Conservation (phyloP, 768 basidiomycete genomes). For the Termitomyces sp. region DNA sequence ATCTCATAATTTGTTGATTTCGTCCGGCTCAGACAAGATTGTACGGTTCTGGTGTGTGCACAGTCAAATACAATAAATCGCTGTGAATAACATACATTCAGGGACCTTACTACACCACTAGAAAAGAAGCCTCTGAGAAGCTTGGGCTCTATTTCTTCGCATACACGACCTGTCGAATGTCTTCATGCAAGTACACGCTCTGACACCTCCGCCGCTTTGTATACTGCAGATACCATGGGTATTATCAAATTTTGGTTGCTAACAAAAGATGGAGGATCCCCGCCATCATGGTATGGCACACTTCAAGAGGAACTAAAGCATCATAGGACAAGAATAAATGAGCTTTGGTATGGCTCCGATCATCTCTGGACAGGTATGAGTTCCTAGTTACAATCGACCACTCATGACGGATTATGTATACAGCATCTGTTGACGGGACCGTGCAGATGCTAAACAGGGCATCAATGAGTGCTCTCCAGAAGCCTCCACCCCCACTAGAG, state of each 20-base stretch:
- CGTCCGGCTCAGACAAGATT: constrained; percentile 87
- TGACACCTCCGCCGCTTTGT: constrained; percentile 47
- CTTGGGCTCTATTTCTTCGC: constrained; percentile 70
- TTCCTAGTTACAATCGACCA: neutral
- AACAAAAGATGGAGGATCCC: constrained; percentile 31
- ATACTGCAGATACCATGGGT: constrained; percentile 92
- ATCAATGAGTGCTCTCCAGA: constrained; percentile 20
- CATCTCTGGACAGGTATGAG: constrained; percentile 84
- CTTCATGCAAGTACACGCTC: constrained; percentile 52
- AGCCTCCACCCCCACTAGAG: constrained; percentile 43
- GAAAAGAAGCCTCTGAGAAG: constrained; percentile 40
- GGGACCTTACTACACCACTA: constrained; percentile 56
- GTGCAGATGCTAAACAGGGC: constrained; percentile 56
- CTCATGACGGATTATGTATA: neutral
- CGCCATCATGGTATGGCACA: constrained; percentile 45
- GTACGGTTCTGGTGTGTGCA: constrained; percentile 78
- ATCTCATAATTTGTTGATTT: constrained; percentile 61
- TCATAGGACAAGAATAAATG: constrained; percentile 84
- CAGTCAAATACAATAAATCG: neutral
- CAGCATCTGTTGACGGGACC: constrained; percentile 89
- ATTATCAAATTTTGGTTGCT: constrained; percentile 79
- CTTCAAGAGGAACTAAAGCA: constrained; percentile 52
- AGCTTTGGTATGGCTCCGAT: constrained; percentile 58
- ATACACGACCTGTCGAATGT: constrained; percentile 85
- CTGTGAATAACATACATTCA: constrained; percentile 20